Evolutionary conservation across 192 early-diverging fungal species (phyloP), one percentile per base, ranked within the genome.

Genomic region (Gonapodya sp.): DNA sequence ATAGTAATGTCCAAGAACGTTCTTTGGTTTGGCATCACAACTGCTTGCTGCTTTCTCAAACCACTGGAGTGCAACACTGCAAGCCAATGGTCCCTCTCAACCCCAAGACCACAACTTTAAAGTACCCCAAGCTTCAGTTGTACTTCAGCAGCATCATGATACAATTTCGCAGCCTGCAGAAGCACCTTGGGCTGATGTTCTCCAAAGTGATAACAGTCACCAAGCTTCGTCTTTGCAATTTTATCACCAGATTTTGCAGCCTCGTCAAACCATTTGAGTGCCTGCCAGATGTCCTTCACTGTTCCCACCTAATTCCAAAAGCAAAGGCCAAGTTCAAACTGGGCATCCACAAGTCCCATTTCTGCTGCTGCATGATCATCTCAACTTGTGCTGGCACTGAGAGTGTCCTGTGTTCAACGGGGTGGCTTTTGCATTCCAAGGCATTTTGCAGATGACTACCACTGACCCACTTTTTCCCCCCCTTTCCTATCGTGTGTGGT

Each of bases 21-120:
- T n/a, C n/a, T n/a, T n/a, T n/a, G n/a, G n/a, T n/a, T n/a, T n/a
- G n/a, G n/a, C n/a, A n/a, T n/a, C n/a, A n/a, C n/a, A n/a, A n/a
- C n/a, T n/a, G n/a, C n/a, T 64, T 64, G 46, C 46, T 64, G 46
- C 46, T 64, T 64, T 64, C 46, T 64, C 46, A 24, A 64, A 64
- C 46, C 46, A 64, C 46, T 64, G 46, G 46, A 64, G 46, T 64
- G 46, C n/a, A n/a, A n/a, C n/a, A n/a, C n/a, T n/a, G n/a, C 46
- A 64, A 64, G 46, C 46, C 46, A 24, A 64, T 64, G 46, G 46
- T 64, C 46, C 46, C 46, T 64, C 46, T 64, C 46, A 64, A 64
- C 46, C 46, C 46, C 46, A 64, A 64, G 46, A 64, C 46, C 46
- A 64, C 46, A 64, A 64, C 46, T 64, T 8, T 64, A 64, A 64